Evolutionary conservation across 2,329 filamentous ascomycete genomes (phyloP), one percentile per base, ranked within the genome.

Genomic region (Calonectria leucothoes): DNA sequence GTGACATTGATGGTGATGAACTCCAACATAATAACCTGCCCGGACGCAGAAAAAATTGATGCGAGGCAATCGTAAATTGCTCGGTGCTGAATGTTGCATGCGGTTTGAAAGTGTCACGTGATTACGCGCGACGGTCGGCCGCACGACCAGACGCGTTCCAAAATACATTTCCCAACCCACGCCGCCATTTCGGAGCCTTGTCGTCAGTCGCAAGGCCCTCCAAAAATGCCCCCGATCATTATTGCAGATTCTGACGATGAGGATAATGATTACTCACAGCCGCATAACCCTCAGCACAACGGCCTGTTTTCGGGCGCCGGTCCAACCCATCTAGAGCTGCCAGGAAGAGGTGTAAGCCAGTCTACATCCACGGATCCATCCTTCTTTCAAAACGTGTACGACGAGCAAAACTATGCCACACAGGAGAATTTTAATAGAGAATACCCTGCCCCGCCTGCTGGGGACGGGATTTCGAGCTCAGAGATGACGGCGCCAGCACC

Each of bases 371-470:
- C 88, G 1, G 87, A 90, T 71, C 83, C 85, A 1, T 84, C 82
- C 0, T 87, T 89, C 75, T 90, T 90, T 74, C 85, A 85, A 59
- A 83, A 82, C 64, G 78, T 90, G 12, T 89, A 88, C 71, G 82
- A 88, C 27, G 86, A 88, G 61, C 87, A 89, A 76, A 83, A 84
- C 48, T 81, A 82, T 39, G 82, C 83, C 27, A 78, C 80, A 20
- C 72, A 70, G 31, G 76, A 79, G 55, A 74, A 78, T 55, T 71
- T 72, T 25, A 71, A 75, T 66, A 75, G 72, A 25, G 71, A 42
- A 29, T 67, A 55, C 8, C 63, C 39, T 14, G 64, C 52, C 12
- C 73, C 73, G 61, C 69, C 72, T 59, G 55, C 65, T 42, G 72
- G 57, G 11, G 71, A 76, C 45, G 63, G 39, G 37, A 65, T 75